phyloP scores from a whole-genome alignment of 306 rosid genomes.

The Fragaria iinumae region DNA sequence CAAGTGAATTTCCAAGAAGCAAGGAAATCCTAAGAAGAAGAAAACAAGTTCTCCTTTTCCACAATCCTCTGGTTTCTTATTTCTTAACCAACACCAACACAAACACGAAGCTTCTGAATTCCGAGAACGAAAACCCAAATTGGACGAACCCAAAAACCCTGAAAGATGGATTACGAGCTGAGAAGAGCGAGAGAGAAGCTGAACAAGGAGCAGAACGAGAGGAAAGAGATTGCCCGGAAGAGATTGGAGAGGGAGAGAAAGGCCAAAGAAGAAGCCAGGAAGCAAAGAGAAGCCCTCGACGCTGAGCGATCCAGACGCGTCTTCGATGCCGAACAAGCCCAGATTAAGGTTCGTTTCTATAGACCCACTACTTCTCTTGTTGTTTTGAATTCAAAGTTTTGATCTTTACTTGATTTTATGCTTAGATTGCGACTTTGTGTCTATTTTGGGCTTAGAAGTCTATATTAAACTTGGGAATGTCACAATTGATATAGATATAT shows the following conservation, averaged over 20 bases:
- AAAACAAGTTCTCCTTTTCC: conserved; percentile 1
- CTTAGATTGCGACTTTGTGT: not conserved
- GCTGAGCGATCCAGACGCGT: conserved; percentile 76
- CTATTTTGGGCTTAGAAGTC: not conserved
- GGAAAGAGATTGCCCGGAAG: conserved; percentile 50
- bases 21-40: not conserved
- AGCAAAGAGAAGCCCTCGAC: conserved; percentile 82
- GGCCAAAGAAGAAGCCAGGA: conserved; percentile 61
- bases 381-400: not conserved
- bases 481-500: not conserved
- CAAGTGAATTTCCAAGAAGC: not conserved
- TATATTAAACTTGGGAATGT: not conserved
- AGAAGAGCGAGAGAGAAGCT: conserved; percentile 90
- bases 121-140: not conserved
- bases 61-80: not conserved
- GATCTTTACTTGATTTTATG: not conserved
- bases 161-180: conserved; percentile 79
- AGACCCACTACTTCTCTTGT: not conserved
- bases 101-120: not conserved
- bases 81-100: conserved; percentile 3
- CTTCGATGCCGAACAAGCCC: conserved; percentile 80
- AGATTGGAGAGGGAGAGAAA: conserved; percentile 62
- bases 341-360: conserved; percentile 56
- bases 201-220: conserved; percentile 80
- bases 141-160: not conserved